Percentiles rank a stretch among this genome's conserved stretches.
phyloP scores from a whole-genome alignment of 441 rosid genomes.

The Viola pubescens region DNA sequence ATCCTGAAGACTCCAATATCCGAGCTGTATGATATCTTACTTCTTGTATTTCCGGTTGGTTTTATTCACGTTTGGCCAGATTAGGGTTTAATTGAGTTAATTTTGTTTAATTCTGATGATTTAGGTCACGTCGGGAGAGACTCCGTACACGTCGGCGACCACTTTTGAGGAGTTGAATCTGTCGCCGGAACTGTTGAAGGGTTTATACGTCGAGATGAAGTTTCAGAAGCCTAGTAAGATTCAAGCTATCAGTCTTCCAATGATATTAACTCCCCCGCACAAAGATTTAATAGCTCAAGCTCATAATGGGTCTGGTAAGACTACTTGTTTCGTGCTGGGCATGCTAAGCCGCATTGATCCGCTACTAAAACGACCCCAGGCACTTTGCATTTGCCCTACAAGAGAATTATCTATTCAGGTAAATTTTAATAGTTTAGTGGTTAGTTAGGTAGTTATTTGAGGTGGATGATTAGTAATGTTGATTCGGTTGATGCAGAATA shows the following conservation, averaged over 20 bases:
- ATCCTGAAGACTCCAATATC: conserved; percentile 73
- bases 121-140: conserved; percentile 69
- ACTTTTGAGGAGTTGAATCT: conserved; percentile 79
- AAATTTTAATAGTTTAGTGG: not conserved
- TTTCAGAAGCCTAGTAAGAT: conserved; percentile 92
- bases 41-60: not conserved
- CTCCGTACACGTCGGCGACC: conserved; percentile 75
- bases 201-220: conserved; percentile 83
- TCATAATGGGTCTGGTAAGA: conserved; percentile 94
- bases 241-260: conserved; percentile 85
- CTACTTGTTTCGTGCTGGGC: conserved; percentile 93
- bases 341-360: conserved; percentile 88
- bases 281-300: conserved; percentile 90
- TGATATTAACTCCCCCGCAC: conserved; percentile 84
- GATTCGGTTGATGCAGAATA: conserved; percentile 42
- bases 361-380: conserved; percentile 54
- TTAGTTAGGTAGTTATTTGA: not conserved
- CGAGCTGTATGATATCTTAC: conserved; percentile 42
- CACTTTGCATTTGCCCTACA: conserved; percentile 92
- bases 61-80: not conserved
- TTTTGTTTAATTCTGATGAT: conserved; percentile 5
- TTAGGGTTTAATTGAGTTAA: not conserved
- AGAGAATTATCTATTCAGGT: conserved; percentile 94
- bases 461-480: conserved; percentile 3
- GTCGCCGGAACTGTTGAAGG: conserved; percentile 74